Evolutionary conservation across 2,329 filamentous ascomycete genomes (phyloP), one percentile per base, ranked within the genome.

Genomic region (Ophiocordyceps camponoti-saundersi): DNA sequence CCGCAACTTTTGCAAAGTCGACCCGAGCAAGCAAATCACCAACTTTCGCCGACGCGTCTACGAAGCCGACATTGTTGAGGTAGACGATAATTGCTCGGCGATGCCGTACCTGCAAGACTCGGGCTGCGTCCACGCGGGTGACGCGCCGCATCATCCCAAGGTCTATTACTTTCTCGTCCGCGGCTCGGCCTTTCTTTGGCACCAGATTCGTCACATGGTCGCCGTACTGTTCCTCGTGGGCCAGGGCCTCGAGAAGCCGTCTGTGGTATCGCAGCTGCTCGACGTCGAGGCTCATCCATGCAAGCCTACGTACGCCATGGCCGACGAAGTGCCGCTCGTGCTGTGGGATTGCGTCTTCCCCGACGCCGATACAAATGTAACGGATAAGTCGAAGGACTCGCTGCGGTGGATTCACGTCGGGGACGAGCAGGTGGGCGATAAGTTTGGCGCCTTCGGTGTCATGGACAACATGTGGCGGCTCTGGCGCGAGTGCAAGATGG

Each of bases 321-420:
- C 92, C 1, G 80, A 82, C 45, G 90, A 96, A 60, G 77, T 80
- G 23, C 90, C 92, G 2, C 74, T 98, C 10, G 92, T 96, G 16
- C 75, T 98, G 6, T 96, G 90, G 90, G 87, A 96, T 65, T 96
- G 90, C 64, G 72, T 93, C 32, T 98, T 95, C 62, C 86, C 86
- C 0, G 65, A 66, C 44, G 36, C 48, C n/a, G 34, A 23, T 30
- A 36, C 18, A 32, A 29, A 30, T 30, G n/a, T 34, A 32, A 46
- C 21, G 34, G 36, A n/a, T 6, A 32, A 15, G 53, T 6, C 18
- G 2, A 67, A 54, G 40, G 80, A 92, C 59, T 70, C 73, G 0
- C 59, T 95, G 48, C 61, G 79, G 18, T 98, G 92, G 90, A 62
- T 88, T 0, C 85, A 88, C 61, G 72, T 84, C 2, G 85, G 84